Percentiles rank a stretch among this genome's conserved stretches.
These are phyloP conservation scores for Ustilago shanxiensis DNA, from an alignment of 1,284 basidiomycete genomes.

Conservation along the genomic window DNA sequence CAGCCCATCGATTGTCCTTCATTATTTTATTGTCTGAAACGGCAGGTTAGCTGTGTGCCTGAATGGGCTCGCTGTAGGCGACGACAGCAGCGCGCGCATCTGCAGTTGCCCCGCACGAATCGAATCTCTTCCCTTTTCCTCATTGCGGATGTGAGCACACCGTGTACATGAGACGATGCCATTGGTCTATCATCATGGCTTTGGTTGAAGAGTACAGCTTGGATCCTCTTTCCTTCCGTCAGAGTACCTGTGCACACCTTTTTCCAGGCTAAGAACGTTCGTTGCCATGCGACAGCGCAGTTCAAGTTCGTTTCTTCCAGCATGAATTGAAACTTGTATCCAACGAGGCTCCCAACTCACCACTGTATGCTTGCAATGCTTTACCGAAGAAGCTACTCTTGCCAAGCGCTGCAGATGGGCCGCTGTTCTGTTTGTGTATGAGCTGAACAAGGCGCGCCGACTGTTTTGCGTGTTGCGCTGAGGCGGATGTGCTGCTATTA, in stretches of 20 bases:
- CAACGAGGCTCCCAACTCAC: background rate
- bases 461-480: background rate
- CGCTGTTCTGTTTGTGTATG: constrained; percentile 6
- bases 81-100: background rate
- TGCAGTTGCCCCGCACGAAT: constrained; percentile 4
- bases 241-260: too few species aligned
- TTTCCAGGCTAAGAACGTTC: constrained; percentile 15
- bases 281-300: constrained; percentile 4
- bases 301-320: background rate
- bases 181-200: background rate
- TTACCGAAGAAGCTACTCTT: background rate
- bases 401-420: constrained; percentile 7
- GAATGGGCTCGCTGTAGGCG: background rate
- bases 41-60: constrained; percentile 1
- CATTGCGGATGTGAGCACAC: background rate
- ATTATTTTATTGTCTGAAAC: background rate
- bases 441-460: too few species aligned
- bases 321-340: background rate
- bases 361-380: background rate
- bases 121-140: background rate
- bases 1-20: background rate
- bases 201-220: background rate
- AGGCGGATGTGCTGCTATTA: background rate
- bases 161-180: background rate
- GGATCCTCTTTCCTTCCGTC: background rate